Evolutionary conservation across 768 basidiomycete genomes (phyloP).

Genomic region (Pulveroboletus sp.): DNA sequence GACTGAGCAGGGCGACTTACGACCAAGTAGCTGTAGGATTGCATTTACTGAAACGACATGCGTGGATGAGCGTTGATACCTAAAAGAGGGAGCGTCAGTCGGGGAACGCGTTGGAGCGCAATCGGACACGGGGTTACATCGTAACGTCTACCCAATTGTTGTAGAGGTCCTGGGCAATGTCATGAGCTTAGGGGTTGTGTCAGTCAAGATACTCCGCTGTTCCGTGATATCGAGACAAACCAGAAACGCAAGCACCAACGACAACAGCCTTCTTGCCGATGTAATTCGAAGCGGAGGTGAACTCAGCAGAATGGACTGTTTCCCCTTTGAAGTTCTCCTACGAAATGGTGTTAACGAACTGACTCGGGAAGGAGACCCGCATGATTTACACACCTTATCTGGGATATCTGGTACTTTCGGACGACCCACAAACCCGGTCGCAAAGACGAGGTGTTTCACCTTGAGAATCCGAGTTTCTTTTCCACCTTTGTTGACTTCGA

Average conservation of each 20-base stretch:
- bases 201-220: background rate
- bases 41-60: conserved; percentile 15
- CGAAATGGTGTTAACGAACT: background rate
- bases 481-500: conserved; percentile 35
- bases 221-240: conserved; percentile 24
- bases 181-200: conserved; percentile 27
- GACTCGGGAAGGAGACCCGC: background rate
- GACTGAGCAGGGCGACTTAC: conserved; percentile 2
- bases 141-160: conserved; percentile 30
- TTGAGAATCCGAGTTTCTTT: conserved; percentile 34
- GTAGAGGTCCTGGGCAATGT: conserved; percentile 36
- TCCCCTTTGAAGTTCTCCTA: conserved; percentile 51
- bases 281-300: conserved; percentile 46
- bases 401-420: conserved; percentile 45
- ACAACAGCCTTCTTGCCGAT: conserved; percentile 62
- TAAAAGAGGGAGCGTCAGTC: conserved; percentile 5
- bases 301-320: conserved; percentile 48
- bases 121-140: conserved; percentile 12
- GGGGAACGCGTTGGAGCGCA: background rate
- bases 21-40: conserved; percentile 4
- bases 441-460: conserved; percentile 53
- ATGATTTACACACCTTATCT: conserved; percentile 35
- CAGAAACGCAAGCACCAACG: conserved; percentile 66
- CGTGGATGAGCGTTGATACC: conserved; percentile 27
- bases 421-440: conserved; percentile 47